Percentiles rank a stretch among this genome's conserved stretches.
Evolutionary conservation across 768 basidiomycete species (phyloP).

Genomic region (Macrolepiota fuliginosa): DNA sequence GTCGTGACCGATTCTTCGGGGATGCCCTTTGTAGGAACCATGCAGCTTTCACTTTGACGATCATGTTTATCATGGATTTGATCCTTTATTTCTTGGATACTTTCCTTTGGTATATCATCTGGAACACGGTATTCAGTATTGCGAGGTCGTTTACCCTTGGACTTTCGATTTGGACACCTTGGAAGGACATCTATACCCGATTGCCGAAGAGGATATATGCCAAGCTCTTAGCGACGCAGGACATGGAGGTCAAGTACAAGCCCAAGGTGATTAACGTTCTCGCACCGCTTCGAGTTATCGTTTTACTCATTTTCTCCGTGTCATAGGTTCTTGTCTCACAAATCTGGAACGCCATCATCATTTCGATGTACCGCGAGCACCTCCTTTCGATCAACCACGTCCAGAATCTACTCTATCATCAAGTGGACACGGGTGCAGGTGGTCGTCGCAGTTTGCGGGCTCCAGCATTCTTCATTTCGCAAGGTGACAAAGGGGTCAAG

Average conservation of each 20-base stretch:
- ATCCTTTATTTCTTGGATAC: constrained; percentile 98
- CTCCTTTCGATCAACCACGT: constrained; percentile 98
- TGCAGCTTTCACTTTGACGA: constrained; percentile 89
- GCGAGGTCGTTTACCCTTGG: constrained; percentile 87
- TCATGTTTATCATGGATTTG: constrained; percentile 99
- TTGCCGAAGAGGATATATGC: constrained; percentile 96
- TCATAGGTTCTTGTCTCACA: constrained; percentile 91
- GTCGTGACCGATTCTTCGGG: constrained; percentile 85
- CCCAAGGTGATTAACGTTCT: constrained; percentile 74
- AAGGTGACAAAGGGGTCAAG: constrained; percentile 78
- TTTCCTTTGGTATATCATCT: constrained; percentile 99
- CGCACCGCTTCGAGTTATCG: too few relatives aligned
- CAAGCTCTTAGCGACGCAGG: constrained; percentile 88
- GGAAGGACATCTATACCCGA: constrained; percentile 96
- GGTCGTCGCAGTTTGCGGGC: constrained; percentile 91
- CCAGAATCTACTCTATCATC: constrained; percentile 96
- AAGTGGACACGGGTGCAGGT: constrained; percentile 76
- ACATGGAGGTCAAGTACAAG: constrained; percentile 99
- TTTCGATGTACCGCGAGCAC: constrained; percentile 99
- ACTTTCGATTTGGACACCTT: constrained; percentile 98
- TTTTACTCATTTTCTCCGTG: constrained; percentile 3
- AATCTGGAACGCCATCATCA: constrained; percentile 99
- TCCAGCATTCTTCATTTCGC: constrained; percentile 97
- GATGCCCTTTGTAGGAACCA: constrained; percentile 85
- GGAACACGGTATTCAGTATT: constrained; percentile 95